Percentiles rank a stretch among this genome's conserved stretches.
These are phyloP conservation scores for Aurantiochytrium sp. DNA, from an alignment of 108 stramenopile genomes.

Conservation along the genomic window DNA sequence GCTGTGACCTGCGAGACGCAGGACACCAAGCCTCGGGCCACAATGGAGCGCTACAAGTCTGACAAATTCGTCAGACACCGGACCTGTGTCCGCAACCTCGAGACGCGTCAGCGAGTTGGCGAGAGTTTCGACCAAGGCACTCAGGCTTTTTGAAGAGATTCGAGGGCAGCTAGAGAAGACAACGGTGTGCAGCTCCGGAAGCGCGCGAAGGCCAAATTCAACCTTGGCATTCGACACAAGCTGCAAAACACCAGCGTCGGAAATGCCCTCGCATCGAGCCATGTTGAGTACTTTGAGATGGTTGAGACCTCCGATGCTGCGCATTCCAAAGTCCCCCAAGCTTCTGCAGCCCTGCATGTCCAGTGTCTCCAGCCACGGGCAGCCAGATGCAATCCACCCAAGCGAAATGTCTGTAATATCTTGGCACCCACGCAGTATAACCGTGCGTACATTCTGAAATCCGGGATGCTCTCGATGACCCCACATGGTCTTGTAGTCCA, in stretches of 20 bases:
- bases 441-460: neutral
- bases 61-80: neutral
- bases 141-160: neutral
- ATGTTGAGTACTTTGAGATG: neutral
- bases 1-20: neutral
- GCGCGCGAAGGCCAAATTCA: neutral
- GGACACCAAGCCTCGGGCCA: neutral
- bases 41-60: neutral
- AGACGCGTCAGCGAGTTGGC: neutral
- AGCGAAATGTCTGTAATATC: neutral
- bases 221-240: neutral
- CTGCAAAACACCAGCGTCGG: neutral
- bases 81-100: neutral
- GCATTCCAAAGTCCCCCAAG: neutral
- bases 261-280: neutral
- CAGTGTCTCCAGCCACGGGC: neutral
- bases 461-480: neutral
- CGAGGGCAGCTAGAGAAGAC: neutral
- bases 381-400: conserved; percentile 1
- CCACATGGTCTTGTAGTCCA: neutral
- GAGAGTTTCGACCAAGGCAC: neutral
- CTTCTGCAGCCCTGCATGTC: neutral
- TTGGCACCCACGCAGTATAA: neutral
- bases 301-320: neutral
- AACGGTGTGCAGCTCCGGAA: neutral